These are phyloP conservation scores for Pseudozyma pruni DNA, from an alignment of 1,284 basidiomycete species.

Conservation along the genomic window DNA sequence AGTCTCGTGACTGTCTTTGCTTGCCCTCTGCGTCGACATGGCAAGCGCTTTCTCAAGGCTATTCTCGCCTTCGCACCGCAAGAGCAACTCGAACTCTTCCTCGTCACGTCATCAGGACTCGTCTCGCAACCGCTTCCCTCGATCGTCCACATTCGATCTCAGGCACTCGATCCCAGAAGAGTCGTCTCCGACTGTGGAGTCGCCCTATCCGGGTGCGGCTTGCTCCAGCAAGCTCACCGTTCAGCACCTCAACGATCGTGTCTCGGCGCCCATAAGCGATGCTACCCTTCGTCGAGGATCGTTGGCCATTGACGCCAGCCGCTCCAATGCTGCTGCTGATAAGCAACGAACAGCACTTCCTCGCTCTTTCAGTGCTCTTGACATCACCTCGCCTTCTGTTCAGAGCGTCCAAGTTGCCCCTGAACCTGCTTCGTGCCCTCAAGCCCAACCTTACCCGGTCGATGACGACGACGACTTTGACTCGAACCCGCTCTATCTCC, in stretches of 20 bases:
- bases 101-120: conserved; percentile 28
- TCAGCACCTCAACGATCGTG: conserved; percentile 26
- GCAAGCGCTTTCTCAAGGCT: conserved; percentile 41
- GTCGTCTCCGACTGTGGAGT: conserved; percentile 14
- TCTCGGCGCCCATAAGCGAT: conserved; percentile 28
- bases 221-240: conserved; percentile 24
- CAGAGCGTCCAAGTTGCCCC: not conserved
- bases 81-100: conserved; percentile 15
- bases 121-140: conserved; percentile 15
- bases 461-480: conserved; percentile 41
- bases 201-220: conserved; percentile 4
- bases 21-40: conserved; percentile 5
- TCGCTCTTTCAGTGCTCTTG: conserved; percentile 23
- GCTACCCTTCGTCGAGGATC: conserved; percentile 30
- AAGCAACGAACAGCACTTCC: conserved; percentile 8
- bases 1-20: conserved; percentile 6
- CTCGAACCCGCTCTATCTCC: conserved; percentile 24
- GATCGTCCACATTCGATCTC: conserved; percentile 34
- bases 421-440: not conserved
- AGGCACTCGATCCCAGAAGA: conserved; percentile 38
- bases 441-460: conserved; percentile 10
- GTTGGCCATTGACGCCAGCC: conserved; percentile 22
- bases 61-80: conserved; percentile 33
- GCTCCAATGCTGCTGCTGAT: no score
- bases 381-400: conserved; percentile 9